Evolutionary conservation across 176 grass and related monocot species (phyloP).

Genomic region (Saccharum spontaneum): DNA sequence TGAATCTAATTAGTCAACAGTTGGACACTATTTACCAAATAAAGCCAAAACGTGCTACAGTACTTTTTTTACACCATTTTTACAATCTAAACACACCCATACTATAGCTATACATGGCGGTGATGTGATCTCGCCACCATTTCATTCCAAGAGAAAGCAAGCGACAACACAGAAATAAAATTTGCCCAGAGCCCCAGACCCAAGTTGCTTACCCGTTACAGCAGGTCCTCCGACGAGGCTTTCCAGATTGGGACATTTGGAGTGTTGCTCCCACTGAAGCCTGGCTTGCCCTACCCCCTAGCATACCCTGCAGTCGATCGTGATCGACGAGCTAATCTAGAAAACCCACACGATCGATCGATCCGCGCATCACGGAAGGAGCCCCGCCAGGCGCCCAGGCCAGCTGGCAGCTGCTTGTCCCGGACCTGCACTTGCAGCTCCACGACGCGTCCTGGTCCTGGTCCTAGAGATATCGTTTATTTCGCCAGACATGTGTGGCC

Average conservation of each 20-base stretch:
- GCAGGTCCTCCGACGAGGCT: not conserved
- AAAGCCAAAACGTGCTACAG: too few species aligned
- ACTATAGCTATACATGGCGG: not conserved
- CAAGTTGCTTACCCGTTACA: not conserved
- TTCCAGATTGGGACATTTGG: not conserved
- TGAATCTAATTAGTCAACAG: too few species aligned
- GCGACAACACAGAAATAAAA: not conserved
- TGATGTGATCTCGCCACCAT: slow-evolving; percentile 19
- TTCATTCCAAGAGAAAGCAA: not conserved
- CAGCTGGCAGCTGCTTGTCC: not conserved
- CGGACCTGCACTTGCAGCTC: not conserved
- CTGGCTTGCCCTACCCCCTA: not conserved
- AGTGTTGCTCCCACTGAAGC: not conserved
- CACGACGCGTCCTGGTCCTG: not conserved
- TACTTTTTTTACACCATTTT: too few species aligned
- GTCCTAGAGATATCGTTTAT: not conserved
- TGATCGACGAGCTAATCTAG: not conserved
- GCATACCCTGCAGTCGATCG: not conserved
- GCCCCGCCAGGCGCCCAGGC: too few species aligned
- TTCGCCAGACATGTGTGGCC: not conserved
- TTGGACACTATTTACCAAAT: too few species aligned
- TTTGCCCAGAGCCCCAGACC: not conserved
- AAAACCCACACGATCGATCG: not conserved
- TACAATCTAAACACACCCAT: too few species aligned
- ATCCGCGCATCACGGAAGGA: too few species aligned